A percentile compares a stretch with the other conserved stretches of the same genome.
These are phyloP conservation scores for Kluyveromyces sp. DNA, from an alignment of 1,139 yeast species.

Conservation along the genomic window DNA sequence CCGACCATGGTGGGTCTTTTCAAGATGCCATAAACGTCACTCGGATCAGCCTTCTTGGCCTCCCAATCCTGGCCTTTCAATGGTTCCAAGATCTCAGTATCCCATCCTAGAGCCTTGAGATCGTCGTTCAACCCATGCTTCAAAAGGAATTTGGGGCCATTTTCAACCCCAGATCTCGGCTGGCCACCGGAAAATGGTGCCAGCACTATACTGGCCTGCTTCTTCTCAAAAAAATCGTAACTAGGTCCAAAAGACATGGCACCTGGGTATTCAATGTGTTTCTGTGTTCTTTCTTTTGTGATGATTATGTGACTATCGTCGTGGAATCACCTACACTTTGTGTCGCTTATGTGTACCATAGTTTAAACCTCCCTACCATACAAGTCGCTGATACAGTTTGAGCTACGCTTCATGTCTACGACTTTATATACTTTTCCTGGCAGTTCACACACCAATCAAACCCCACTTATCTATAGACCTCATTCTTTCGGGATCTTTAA, in stretches of 20 bases:
- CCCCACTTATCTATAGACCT: no score
- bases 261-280: no score
- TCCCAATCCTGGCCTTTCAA: constrained; percentile 45
- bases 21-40: constrained; percentile 48
- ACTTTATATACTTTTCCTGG: no score
- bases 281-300: no score
- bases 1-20: constrained; percentile 77
- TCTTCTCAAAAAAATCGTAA: constrained; percentile 49
- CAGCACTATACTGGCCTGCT: constrained; percentile 55
- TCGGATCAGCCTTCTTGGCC: constrained; percentile 33
- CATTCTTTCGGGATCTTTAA: no score
- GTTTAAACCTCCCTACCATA: no score
- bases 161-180: constrained; percentile 86
- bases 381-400: no score
- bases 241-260: constrained; percentile 16
- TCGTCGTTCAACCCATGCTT: constrained; percentile 64
- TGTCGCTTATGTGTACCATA: no score
- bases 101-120: constrained; percentile 68
- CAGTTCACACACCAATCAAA: no score
- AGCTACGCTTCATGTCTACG: no score
- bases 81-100: constrained; percentile 49
- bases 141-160: constrained; percentile 79
- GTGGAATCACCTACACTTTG: no score
- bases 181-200: constrained; percentile 98
- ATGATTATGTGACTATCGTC: no score